These are phyloP conservation scores for Excoecaria cochinchinensis DNA, from an alignment of 345 rosid genomes.

Conservation along the genomic window DNA sequence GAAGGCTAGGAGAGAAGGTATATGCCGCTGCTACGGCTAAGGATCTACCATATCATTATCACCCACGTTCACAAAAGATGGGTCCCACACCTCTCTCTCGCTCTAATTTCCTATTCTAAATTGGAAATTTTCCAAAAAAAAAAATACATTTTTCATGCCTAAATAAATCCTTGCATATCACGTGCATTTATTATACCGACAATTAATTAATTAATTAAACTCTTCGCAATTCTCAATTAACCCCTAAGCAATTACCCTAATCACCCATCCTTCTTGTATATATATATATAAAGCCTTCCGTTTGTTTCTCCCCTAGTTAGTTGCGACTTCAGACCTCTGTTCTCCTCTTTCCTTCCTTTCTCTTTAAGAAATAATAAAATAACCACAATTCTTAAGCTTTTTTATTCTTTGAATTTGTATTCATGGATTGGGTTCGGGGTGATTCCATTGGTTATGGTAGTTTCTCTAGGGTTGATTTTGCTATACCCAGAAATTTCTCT, in stretches of 20 bases:
- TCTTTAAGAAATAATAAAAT: background rate
- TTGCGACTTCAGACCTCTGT: background rate
- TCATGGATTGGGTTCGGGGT: constrained; percentile 40
- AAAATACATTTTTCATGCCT: background rate
- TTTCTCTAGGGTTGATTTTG: constrained; percentile 26
- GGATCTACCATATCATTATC: background rate
- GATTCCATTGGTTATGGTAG: constrained; percentile 31
- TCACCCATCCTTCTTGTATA: background rate
- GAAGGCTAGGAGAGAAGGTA: no score
- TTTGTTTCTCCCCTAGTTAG: background rate
- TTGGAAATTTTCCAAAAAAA: background rate
- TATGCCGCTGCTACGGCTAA: no score
- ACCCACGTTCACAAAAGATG: background rate
- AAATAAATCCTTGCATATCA: constrained; percentile 39
- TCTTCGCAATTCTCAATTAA: background rate
- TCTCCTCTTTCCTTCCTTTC: background rate
- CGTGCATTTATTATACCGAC: constrained; percentile 44
- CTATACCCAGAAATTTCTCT: constrained; percentile 8
- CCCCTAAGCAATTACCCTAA: background rate
- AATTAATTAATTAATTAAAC: constrained; percentile 1
- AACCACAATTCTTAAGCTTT: background rate
- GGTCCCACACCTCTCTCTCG: no score
- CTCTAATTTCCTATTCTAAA: background rate
- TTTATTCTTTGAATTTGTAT: background rate
- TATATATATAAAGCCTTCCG: background rate